Percentiles rank a stretch among this genome's conserved stretches.
These are phyloP conservation scores for Blastobotrys proliferans DNA, from an alignment of 1,139 yeast genomes.

Conservation along the genomic window DNA sequence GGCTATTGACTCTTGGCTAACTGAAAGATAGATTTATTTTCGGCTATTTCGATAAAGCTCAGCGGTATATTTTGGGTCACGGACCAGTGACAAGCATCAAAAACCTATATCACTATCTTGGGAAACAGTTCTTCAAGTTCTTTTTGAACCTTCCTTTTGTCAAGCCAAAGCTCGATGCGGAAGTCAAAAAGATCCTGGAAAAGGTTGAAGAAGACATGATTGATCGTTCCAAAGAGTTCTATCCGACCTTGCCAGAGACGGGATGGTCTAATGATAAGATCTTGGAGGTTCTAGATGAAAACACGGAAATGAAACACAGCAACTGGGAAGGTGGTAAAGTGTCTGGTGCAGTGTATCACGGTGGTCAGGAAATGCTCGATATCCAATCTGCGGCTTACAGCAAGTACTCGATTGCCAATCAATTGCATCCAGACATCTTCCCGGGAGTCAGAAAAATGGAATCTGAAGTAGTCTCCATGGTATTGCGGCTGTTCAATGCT, in stretches of 20 bases:
- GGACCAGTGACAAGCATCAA: constrained; percentile 16
- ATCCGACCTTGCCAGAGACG: constrained; percentile 48
- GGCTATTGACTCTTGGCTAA: background rate
- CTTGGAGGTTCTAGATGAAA: constrained; percentile 41
- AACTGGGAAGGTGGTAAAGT: constrained; percentile 83
- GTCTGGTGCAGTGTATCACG: constrained; percentile 96
- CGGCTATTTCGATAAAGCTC: constrained; percentile 18
- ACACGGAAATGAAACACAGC: constrained; percentile 50
- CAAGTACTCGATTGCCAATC: constrained; percentile 82
- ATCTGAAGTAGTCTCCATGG: constrained; percentile 92
- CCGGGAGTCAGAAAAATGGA: constrained; percentile 98
- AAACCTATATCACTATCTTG: constrained; percentile 15
- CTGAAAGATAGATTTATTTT: constrained; percentile 11
- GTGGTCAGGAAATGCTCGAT: constrained; percentile 68
- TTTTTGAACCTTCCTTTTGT: constrained; percentile 45
- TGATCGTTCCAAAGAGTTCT: constrained; percentile 46
- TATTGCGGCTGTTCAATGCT: constrained; percentile 71
- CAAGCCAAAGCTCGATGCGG: constrained; percentile 53
- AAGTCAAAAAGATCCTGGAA: constrained; percentile 47
- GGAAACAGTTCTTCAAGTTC: constrained; percentile 17
- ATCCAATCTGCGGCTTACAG: constrained; percentile 76
- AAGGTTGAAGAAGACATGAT: constrained; percentile 55
- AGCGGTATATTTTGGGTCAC: constrained; percentile 17
- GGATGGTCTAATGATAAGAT: constrained; percentile 53
- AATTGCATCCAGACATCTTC: constrained; percentile 93